Percentiles rank a stretch among this genome's conserved stretches.
These are phyloP conservation scores for Dendryphion nanum DNA, from an alignment of 2,329 filamentous ascomycete genomes.

Conservation along the genomic window DNA sequence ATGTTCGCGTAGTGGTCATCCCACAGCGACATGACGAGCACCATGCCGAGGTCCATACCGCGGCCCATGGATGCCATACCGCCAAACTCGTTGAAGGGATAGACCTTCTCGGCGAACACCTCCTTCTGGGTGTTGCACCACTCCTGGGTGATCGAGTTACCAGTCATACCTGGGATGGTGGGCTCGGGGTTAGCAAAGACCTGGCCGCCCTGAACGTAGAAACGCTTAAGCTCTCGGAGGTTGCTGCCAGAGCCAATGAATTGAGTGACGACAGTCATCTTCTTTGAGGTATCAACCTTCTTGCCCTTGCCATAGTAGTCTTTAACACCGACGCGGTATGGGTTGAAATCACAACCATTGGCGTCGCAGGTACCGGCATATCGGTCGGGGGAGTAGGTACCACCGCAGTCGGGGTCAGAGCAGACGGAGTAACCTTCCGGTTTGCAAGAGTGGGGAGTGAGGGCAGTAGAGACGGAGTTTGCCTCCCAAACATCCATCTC, in stretches of 20 bases:
- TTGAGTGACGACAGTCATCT: conserved; percentile 50
- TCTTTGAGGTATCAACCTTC: conserved; percentile 42
- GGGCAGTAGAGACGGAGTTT: conserved; percentile 61
- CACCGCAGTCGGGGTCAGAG: conserved; percentile 43
- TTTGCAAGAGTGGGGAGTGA: conserved; percentile 64
- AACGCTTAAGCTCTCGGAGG: conserved; percentile 47
- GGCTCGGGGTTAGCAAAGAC: conserved; percentile 47
- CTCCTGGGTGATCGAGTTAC: conserved; percentile 29
- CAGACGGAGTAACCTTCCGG: conserved; percentile 53
- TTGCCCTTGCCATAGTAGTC: conserved; percentile 61
- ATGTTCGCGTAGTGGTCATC: conserved; percentile 67
- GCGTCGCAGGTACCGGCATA: conserved; percentile 65
- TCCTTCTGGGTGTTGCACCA: conserved; percentile 31
- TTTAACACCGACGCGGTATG: conserved; percentile 62
- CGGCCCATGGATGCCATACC: conserved; percentile 56
- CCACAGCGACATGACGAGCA: conserved; percentile 61
- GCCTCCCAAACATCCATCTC: conserved; percentile 70
- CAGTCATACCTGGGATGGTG: conserved; percentile 45
- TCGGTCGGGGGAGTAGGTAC: conserved; percentile 53
- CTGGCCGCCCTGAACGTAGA: conserved; percentile 51
- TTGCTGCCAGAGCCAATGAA: conserved; percentile 43
- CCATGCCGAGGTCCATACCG: conserved; percentile 58
- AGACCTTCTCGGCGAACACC: conserved; percentile 27
- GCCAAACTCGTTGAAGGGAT: conserved; percentile 55
- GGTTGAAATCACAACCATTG: conserved; percentile 62